Conservation (phyloP, 2,329 filamentous ascomycete genomes). For the Colletotrichum cordylinicola region DNA sequence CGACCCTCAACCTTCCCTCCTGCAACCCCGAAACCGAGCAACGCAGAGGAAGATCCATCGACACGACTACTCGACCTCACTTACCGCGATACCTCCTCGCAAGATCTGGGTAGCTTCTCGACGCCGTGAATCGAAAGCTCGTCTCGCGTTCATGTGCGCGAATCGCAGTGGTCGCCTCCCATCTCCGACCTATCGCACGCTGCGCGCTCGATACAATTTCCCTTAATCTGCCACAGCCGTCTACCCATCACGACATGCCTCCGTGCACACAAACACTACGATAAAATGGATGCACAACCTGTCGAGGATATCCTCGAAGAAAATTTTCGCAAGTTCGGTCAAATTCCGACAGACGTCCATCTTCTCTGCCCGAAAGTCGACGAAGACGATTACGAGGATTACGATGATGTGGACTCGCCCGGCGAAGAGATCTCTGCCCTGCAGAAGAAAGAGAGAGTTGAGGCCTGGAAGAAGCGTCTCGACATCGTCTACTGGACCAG, state of each 20-base stretch:
- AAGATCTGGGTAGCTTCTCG: not conserved
- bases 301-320: slow-evolving; percentile 46
- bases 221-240: not conserved
- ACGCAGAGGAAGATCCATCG: not conserved
- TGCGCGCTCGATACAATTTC: not conserved
- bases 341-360: slow-evolving; percentile 58
- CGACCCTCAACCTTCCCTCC: not conserved
- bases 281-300: slow-evolving; percentile 39
- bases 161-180: not conserved
- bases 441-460: slow-evolving; percentile 59
- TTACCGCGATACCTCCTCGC: not conserved
- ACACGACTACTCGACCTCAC: not conserved
- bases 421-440: slow-evolving; percentile 47
- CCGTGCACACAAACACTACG: not conserved
- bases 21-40: not conserved
- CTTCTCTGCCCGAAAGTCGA: slow-evolving; percentile 71
- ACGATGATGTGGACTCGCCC: slow-evolving; percentile 56
- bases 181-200: not conserved
- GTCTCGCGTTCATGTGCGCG: not conserved
- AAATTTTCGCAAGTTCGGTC: slow-evolving; percentile 49
- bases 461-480: slow-evolving; percentile 60
- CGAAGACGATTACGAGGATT: slow-evolving; percentile 69
- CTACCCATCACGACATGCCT: not conserved
- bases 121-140: not conserved
- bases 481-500: slow-evolving; percentile 71